Evolutionary conservation across 495 filamentous ascomycete species (phyloP).

Genomic region (Penicillium lagena): DNA sequence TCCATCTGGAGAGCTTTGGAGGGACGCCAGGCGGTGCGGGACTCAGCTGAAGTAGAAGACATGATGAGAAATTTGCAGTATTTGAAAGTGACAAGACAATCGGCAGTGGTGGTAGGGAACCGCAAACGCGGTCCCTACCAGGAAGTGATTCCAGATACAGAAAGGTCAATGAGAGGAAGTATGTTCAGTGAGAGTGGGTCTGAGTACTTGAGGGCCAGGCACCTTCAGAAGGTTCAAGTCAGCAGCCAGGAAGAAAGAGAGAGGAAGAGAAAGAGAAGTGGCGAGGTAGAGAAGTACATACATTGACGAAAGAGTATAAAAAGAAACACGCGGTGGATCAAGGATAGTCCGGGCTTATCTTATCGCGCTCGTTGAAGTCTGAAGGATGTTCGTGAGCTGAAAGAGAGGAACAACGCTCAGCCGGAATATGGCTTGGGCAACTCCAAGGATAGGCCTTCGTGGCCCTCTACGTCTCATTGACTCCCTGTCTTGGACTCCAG

Average conservation of each 20-base stretch:
- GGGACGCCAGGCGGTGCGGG: neutral
- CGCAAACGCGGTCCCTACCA: neutral
- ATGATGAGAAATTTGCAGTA: no score
- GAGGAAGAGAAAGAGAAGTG: no score
- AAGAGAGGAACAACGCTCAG: neutral
- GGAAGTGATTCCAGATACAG: neutral
- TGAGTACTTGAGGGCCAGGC: neutral
- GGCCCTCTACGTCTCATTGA: neutral
- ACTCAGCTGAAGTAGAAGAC: neutral
- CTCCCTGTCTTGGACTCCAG: neutral
- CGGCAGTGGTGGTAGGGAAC: neutral
- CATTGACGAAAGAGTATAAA: no score
- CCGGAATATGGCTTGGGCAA: conserved; percentile 2
- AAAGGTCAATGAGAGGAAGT: neutral
- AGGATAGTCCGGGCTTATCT: neutral
- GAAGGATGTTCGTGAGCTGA: neutral
- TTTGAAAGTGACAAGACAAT: no score
- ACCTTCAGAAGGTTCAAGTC: no score
- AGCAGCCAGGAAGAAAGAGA: no score
- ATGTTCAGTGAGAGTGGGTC: neutral
- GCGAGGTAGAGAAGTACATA: no score
- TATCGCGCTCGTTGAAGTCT: neutral
- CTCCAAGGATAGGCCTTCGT: neutral
- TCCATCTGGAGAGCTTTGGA: neutral
- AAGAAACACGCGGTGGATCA: no score